Conservation (phyloP, 192 early-diverging fungal species). For the Umbelopsis isabellina region DNA sequence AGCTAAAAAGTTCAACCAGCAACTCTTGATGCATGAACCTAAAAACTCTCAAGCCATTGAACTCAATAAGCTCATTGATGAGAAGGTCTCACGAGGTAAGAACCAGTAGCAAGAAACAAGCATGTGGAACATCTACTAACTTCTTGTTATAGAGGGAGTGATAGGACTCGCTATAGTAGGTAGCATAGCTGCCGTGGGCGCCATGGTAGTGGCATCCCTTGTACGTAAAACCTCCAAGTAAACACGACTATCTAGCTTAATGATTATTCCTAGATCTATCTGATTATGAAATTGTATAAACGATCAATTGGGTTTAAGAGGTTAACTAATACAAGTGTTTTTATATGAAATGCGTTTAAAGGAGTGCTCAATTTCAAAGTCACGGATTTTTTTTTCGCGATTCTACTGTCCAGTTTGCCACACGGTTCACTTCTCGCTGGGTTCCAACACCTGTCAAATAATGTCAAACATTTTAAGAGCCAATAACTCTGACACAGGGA, state of each 20-base stretch:
- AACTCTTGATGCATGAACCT: conserved; percentile 83
- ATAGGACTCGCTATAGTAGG: conserved; percentile 90
- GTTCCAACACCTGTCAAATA: conserved; percentile 22
- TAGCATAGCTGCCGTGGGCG: conserved; percentile 69
- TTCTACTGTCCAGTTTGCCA: neutral
- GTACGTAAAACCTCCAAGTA: conserved; percentile 40
- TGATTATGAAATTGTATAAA: neutral
- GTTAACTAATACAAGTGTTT: too few relatives aligned
- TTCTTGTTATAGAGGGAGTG: conserved; percentile 68
- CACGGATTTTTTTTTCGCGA: conserved; percentile 6
- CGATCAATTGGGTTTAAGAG: neutral
- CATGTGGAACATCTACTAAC: neutral
- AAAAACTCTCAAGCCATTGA: conserved; percentile 78
- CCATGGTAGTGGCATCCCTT: conserved; percentile 60
- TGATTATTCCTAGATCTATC: neutral
- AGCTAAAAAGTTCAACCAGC: conserved; percentile 80
- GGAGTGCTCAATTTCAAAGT: neutral
- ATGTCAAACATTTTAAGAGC: conserved; percentile 23
- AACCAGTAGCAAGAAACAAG: neutral
- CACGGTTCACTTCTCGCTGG: conserved; percentile 21
- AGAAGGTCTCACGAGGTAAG: conserved; percentile 66
- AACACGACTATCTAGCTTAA: neutral
- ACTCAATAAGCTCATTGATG: conserved; percentile 78
- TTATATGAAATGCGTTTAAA: too few relatives aligned
- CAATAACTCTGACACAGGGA: conserved; percentile 17